Evolutionary conservation across 768 basidiomycete species (phyloP).

Genomic region (Scleroderma citrinum): DNA sequence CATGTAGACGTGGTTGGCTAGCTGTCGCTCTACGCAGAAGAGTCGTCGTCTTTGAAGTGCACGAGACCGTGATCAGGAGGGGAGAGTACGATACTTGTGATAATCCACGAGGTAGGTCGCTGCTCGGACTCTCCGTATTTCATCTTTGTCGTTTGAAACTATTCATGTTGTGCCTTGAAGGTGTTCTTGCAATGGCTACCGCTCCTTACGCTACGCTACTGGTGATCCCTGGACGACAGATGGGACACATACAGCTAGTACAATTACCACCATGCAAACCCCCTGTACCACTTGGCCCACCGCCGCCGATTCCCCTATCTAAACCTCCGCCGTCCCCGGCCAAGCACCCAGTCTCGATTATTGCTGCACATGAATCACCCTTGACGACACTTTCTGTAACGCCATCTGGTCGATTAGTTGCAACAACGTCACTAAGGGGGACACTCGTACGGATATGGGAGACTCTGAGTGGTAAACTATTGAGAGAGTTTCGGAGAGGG

Average conservation of each 20-base stretch:
- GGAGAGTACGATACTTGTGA: conserved; percentile 85
- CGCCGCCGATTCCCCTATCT: conserved; percentile 43
- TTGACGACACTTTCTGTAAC: conserved; percentile 75
- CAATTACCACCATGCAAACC: conserved; percentile 77
- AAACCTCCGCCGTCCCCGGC: conserved; percentile 51
- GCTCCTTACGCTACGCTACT: conserved; percentile 75
- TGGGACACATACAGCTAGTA: conserved; percentile 83
- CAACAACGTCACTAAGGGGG: conserved; percentile 78
- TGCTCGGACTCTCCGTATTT: background rate
- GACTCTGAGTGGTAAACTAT: conserved; percentile 59
- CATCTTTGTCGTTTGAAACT: conserved; percentile 3
- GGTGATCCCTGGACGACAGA: conserved; percentile 77
- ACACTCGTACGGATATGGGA: conserved; percentile 90
- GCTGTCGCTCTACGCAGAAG: conserved; percentile 74
- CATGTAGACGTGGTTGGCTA: conserved; percentile 79
- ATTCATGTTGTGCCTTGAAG: conserved; percentile 33
- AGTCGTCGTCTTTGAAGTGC: conserved; percentile 73
- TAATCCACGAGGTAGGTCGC: conserved; percentile 66
- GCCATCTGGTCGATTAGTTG: conserved; percentile 70
- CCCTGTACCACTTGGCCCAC: conserved; percentile 51
- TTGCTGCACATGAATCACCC: conserved; percentile 76
- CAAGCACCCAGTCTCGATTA: conserved; percentile 71
- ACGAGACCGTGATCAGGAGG: conserved; percentile 53
- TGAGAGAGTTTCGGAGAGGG: conserved; percentile 79
- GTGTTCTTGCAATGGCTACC: conserved; percentile 76